Base-by-base conservation (phyloP, 2,329 filamentous ascomycete species). In the Penicillium expansum region DNA sequence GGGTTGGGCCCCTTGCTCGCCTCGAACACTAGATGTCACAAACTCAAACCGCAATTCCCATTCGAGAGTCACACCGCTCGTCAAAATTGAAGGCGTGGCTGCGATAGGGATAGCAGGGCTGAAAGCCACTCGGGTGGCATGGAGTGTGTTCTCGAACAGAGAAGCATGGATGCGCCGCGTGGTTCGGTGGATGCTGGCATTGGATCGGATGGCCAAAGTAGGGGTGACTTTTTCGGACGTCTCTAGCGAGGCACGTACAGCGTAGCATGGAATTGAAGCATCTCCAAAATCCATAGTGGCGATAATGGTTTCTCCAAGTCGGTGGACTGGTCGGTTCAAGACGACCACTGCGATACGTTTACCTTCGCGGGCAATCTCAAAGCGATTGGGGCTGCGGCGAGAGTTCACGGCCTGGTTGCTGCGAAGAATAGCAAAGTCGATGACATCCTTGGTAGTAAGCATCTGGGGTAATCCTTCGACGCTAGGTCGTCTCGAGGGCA, bases 11-110 rank as follows among this genome's bases (percentile, higher is more conserved):
- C 76, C 71, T 24, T 68, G 65, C 9, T 78, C 76, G 37, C 71
- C 67, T 32, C 74, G 71, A 10, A 67, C 64, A 39, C 82, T 84
- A 6, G 90, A 87, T 6, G 93, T 93, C 27, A 96, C 92, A 74
- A 99, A 99, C 75, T 97, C 92, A 56, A 99, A 86, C 1, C 91
- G 82, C 33, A 99, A 79, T 71, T 89, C 90, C 94, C 94, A 99
- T 63, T 91, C 89, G 27, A 97, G 79, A 62, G 85, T 89, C 4
- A 99, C 85, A 2, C 92, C 92, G 59, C 86, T 96, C 0, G 94
- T 99, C 45, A 95, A 83, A 64, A 99, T 96, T 62, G 94, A 92
- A 0, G 94, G 94, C 0, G 92, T 96, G 0, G 91, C 92, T 14
- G 82, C 82, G 18, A 89, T 83, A 0, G 94, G 94, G 48, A 99